A percentile compares a stretch with the other conserved stretches of the same genome.
These are phyloP conservation scores for Yamadazyma sp. DNA, from an alignment of 1,139 yeast species.

Conservation along the genomic window DNA sequence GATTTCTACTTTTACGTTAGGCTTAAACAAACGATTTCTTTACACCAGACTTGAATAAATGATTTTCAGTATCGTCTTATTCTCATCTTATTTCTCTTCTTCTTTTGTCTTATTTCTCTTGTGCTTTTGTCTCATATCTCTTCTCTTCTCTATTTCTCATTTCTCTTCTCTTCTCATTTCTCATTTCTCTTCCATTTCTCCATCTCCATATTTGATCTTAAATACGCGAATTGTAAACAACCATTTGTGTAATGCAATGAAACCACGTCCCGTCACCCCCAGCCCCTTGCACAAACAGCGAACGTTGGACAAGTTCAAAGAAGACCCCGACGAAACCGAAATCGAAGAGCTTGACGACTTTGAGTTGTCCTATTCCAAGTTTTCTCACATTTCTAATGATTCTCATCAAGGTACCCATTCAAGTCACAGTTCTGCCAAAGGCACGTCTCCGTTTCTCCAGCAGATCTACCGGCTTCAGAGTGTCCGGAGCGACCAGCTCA, in stretches of 20 bases:
- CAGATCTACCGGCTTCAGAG: conserved; percentile 20
- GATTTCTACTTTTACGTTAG: no score
- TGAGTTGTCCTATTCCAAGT: conserved; percentile 39
- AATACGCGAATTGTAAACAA: neutral
- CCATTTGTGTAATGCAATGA: no score
- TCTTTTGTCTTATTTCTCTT: neutral
- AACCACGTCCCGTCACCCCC: neutral
- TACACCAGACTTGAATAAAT: no score
- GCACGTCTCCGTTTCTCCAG: conserved; percentile 28
- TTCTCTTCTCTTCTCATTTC: neutral
- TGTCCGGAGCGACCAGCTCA: neutral
- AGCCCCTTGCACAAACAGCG: neutral
- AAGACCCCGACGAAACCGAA: neutral
- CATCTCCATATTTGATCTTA: neutral
- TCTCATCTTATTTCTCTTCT: no score
- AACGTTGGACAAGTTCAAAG: neutral
- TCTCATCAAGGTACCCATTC: conserved; percentile 9
- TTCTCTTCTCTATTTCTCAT: neutral
- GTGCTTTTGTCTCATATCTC: neutral
- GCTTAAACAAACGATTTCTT: no score
- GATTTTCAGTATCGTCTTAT: no score
- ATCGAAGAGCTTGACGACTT: neutral
- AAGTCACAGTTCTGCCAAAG: neutral
- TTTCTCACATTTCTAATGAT: conserved; percentile 32
- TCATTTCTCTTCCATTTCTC: neutral